Evolutionary conservation across 2,329 filamentous ascomycete species (phyloP).

Genomic region (Acephala macrosclerotiorum): DNA sequence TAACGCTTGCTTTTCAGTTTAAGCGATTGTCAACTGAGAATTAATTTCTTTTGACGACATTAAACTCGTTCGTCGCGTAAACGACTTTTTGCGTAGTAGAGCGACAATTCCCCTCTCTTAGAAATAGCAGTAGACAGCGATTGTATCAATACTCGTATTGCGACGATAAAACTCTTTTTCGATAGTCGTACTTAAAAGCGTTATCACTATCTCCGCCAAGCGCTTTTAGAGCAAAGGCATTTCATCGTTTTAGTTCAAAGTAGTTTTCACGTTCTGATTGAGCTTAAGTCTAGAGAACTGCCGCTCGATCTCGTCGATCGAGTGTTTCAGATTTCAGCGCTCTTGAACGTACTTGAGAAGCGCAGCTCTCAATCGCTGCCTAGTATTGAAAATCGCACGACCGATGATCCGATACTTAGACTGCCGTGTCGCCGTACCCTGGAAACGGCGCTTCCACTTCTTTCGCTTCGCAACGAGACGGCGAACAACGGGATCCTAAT

Average conservation of each 20-base stretch:
- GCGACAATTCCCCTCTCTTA: slow-evolving; percentile 28
- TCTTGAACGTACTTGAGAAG: slow-evolving; percentile 30
- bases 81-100: slow-evolving; percentile 25
- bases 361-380: slow-evolving; percentile 22
- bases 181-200: slow-evolving; percentile 35
- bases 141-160: too few relatives aligned
- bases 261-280: slow-evolving; percentile 22
- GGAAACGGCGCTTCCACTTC: slow-evolving; percentile 31
- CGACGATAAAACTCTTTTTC: slow-evolving; percentile 29
- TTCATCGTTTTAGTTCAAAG: too few relatives aligned
- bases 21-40: slow-evolving; percentile 27
- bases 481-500: slow-evolving; percentile 28
- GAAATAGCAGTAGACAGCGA: too few relatives aligned
- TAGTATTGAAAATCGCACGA: slow-evolving; percentile 27
- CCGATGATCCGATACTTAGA: slow-evolving; percentile 24
- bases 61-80: slow-evolving; percentile 22
- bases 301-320: slow-evolving; percentile 33
- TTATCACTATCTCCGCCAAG: slow-evolving; percentile 40
- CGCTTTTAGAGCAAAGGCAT: slow-evolving; percentile 38
- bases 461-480: slow-evolving; percentile 27
- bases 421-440: slow-evolving; percentile 26
- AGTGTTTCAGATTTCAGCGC: slow-evolving; percentile 30
- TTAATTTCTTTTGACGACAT: slow-evolving; percentile 28
- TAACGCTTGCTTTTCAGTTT: too few relatives aligned
- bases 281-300: slow-evolving; percentile 28